Conservation (phyloP, 2,329 filamentous ascomycete species). For the Beauveria caledonica region DNA sequence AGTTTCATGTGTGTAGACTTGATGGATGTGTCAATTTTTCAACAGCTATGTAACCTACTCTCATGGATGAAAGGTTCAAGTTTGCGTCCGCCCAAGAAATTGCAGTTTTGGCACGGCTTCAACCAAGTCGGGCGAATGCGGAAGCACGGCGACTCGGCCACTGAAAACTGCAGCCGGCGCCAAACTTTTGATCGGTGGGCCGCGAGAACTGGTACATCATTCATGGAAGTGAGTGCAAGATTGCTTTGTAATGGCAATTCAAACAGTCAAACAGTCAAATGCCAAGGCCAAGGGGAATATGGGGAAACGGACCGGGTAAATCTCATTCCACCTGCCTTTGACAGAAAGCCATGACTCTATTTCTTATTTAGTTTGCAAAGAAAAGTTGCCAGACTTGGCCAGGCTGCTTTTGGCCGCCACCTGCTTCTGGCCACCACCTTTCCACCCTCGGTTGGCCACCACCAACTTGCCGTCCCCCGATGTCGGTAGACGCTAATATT, state of each 20-base stretch:
- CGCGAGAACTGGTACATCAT: background rate
- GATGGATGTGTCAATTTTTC: no score
- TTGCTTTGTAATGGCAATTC: background rate
- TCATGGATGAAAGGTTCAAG: background rate
- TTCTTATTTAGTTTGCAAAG: no score
- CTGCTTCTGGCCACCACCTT: background rate
- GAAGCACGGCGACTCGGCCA: background rate
- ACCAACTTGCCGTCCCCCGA: background rate
- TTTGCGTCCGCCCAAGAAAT: background rate
- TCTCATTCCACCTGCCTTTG: background rate
- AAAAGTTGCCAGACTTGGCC: background rate
- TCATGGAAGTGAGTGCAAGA: background rate
- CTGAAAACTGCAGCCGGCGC: background rate
- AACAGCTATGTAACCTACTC: background rate
- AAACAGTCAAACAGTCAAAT: background rate
- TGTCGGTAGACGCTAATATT: constrained; percentile 1
- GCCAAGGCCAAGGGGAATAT: background rate
- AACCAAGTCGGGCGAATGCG: background rate
- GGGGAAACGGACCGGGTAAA: background rate
- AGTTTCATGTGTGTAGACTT: no score
- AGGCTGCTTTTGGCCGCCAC: background rate
- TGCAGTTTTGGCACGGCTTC: background rate
- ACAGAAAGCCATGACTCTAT: no score
- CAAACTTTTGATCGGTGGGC: background rate
- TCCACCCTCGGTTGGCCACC: no score